Conservation (phyloP, 2,329 filamentous ascomycete species). For the Lachnellula arida region DNA sequence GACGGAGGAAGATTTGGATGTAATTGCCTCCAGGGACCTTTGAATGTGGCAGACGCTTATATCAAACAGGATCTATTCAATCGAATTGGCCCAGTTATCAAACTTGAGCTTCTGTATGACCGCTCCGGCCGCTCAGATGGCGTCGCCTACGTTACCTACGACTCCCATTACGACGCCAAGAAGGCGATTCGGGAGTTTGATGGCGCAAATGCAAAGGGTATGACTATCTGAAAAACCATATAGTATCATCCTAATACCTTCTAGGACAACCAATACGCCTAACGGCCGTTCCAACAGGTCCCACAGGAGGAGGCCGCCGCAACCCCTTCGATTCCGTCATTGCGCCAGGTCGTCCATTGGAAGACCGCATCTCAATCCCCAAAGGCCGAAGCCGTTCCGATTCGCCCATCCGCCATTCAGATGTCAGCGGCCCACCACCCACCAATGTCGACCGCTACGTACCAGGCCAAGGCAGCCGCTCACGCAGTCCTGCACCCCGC, state of each 20-base stretch:
- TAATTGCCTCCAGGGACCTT: constrained; percentile 37
- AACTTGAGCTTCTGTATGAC: constrained; percentile 74
- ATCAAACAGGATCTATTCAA: constrained; percentile 68
- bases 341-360: constrained; percentile 52
- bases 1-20: constrained; percentile 76
- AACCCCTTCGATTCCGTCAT: constrained; percentile 54
- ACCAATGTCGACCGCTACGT: constrained; percentile 33
- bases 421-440: constrained; percentile 31
- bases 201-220: constrained; percentile 82
- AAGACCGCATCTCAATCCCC: constrained; percentile 53
- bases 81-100: constrained; percentile 67
- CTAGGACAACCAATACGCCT: constrained; percentile 75
- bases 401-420: constrained; percentile 42
- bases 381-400: constrained; percentile 56
- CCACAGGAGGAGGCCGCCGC: constrained; percentile 37
- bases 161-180: constrained; percentile 63
- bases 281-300: constrained; percentile 54
- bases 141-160: constrained; percentile 78
- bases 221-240: constrained; percentile 11
- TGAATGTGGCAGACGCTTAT: constrained; percentile 9
- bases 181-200: constrained; percentile 77
- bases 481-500: constrained; percentile 55
- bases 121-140: constrained; percentile 85
- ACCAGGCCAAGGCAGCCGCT: constrained; percentile 39
- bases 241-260: constrained; percentile 11